Evolutionary conservation across 2,329 filamentous ascomycete genomes (phyloP).

Genomic region (Cryphonectria naterciae): DNA sequence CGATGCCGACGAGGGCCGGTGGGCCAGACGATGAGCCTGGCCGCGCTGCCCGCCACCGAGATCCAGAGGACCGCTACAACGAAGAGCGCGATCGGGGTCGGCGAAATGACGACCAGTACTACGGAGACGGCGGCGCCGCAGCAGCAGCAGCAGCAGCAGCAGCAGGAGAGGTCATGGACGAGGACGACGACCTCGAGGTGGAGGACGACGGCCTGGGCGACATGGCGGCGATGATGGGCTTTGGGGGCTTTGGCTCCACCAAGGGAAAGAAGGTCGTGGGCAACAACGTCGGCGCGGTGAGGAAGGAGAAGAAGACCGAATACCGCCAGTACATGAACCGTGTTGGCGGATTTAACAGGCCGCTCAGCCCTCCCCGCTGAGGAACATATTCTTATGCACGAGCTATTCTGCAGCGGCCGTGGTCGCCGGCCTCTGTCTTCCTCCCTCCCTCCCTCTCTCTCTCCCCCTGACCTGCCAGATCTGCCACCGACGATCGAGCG

Average conservation of each 20-base stretch:
- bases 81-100: constrained; percentile 24
- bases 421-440: background rate
- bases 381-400: background rate
- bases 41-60: constrained; percentile 31
- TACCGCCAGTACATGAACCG: constrained; percentile 98
- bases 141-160: constrained; percentile 23
- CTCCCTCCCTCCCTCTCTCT: background rate
- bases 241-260: constrained; percentile 81
- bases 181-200: constrained; percentile 54
- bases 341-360: constrained; percentile 79
- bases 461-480: background rate
- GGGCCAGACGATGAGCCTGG: constrained; percentile 35
- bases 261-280: constrained; percentile 88
- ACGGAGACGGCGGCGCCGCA: constrained; percentile 25
- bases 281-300: constrained; percentile 80
- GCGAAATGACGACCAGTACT: constrained; percentile 16
- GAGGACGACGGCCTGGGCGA: constrained; percentile 68
- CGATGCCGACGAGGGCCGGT: constrained; percentile 44
- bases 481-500: background rate
- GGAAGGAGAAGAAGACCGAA: constrained; percentile 92
- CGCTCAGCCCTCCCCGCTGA: constrained; percentile 60
- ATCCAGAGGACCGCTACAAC: constrained; percentile 31
- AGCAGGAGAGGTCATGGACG: constrained; percentile 37
- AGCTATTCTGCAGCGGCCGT: background rate
- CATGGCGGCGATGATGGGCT: constrained; percentile 90